Base-by-base conservation (phyloP, 352 stramenopile genomes). In the Pythium dissotocum region DNA sequence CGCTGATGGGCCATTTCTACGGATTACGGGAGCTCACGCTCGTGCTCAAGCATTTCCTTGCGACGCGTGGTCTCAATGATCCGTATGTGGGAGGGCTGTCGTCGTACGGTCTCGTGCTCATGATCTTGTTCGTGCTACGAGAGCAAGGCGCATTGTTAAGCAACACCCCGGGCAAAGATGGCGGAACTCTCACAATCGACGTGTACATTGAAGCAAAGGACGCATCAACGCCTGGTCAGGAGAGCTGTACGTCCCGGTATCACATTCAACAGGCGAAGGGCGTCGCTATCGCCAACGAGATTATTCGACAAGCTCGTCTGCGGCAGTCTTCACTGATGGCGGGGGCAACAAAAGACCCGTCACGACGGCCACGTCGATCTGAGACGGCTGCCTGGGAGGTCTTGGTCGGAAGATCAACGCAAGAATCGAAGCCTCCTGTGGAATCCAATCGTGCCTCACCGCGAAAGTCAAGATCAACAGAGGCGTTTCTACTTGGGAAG, bases 21-120 rank as follows among this genome's bases (percentile, higher is more conserved):
- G 88, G 88, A 0, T 64, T 98, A 26, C 77, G 83, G 0, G 89
- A 96, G 56, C 60, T 98, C 16, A 89, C 87, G 0, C 75, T 97
- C 28, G 88, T 97, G 9, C 71, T 98, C 24, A 98, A 98, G 72
- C 80, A 95, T 58, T 96, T 97, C 58, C 69, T 98, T 8, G 88
- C 83, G n/a, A 88, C 91, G 38, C 82, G 91, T 30, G 80, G 82
- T 6, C 64, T 97, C 9, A 97, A 97, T 60, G 90, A 98, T 59
- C 89, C 91, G 9, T 97, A 95, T 63, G 75, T 93, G 18, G 92
- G 92, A n/a, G 92, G 92, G 0, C 73, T 98, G 4, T 97, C 89
- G 2, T 97, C 87, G 2, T 97, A 98, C 49, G 89, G 90, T 2
- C 70, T 97, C 13, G 63, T 94, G 14, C 59, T 95, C 6, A 94